Evolutionary conservation across 768 basidiomycete genomes (phyloP).

Genomic region (Tephrocybe rancida): DNA sequence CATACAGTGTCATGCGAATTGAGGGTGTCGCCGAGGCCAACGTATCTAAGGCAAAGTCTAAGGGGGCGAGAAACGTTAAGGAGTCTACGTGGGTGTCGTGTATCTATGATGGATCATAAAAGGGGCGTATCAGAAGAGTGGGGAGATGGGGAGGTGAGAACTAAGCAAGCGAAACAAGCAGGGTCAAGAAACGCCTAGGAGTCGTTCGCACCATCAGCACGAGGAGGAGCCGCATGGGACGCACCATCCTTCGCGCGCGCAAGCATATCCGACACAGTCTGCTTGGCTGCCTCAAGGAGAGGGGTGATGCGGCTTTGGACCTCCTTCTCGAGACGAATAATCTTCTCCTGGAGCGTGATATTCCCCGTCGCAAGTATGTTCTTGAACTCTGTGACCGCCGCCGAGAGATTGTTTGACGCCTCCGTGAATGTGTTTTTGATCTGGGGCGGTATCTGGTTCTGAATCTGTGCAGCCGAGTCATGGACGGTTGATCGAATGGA

Average conservation of each 20-base stretch:
- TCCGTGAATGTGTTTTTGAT: conserved; percentile 62
- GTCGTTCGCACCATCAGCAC: conserved; percentile 3
- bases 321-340: conserved; percentile 53
- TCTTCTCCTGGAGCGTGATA: conserved; percentile 64
- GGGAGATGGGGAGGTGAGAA: background rate
- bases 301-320: conserved; percentile 65
- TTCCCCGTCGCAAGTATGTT: conserved; percentile 54
- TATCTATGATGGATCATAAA: background rate
- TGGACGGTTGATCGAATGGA: conserved; percentile 39
- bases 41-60: no score
- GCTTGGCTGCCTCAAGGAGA: conserved; percentile 53
- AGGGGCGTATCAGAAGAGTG: background rate
- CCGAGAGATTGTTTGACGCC: conserved; percentile 43
- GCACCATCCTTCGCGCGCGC: conserved; percentile 24
- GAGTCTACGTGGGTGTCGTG: conserved; percentile 5
- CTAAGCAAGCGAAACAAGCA: background rate
- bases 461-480: conserved; percentile 37
- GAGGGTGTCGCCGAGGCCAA: no score
- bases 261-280: conserved; percentile 42
- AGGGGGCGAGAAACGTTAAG: background rate
- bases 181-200: background rate
- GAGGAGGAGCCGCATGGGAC: conserved; percentile 1
- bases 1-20: no score
- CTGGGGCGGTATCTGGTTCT: conserved; percentile 54
- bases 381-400: conserved; percentile 55